Evolutionary conservation across 192 early-diverging fungal species (phyloP).

Genomic region (Rhizoclosmatium sp.): DNA sequence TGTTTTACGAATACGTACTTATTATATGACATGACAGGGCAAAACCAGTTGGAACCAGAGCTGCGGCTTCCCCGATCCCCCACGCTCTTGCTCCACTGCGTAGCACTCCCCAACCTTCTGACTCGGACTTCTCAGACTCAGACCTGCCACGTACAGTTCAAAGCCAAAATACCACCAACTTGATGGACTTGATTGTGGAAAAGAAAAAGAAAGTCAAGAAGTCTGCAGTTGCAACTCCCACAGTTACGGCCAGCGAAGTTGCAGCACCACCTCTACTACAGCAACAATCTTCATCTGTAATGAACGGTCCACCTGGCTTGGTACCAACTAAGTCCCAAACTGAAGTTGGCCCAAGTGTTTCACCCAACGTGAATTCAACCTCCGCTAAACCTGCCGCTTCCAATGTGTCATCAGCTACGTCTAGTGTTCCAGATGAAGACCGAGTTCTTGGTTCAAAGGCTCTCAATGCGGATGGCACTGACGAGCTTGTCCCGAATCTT

Average conservation of each 20-base stretch:
- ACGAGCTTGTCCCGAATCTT: slow-evolving; percentile 32
- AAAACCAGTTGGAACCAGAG: slow-evolving; percentile 48
- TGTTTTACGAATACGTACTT: neutral
- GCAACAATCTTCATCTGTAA: neutral
- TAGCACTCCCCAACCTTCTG: slow-evolving; percentile 20
- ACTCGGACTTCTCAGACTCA: slow-evolving; percentile 41
- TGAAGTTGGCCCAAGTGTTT: neutral
- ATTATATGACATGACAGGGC: slow-evolving; percentile 40
- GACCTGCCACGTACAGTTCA: slow-evolving; percentile 21
- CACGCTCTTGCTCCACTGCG: neutral
- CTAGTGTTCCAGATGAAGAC: slow-evolving; percentile 38
- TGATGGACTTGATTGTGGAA: slow-evolving; percentile 27
- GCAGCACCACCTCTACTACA: neutral
- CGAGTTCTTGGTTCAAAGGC: slow-evolving; percentile 52
- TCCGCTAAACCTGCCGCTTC: neutral
- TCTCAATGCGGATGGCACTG: slow-evolving; percentile 43
- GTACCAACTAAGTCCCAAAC: neutral
- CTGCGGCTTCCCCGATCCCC: slow-evolving; percentile 17
- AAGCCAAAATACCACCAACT: neutral
- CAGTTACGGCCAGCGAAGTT: neutral
- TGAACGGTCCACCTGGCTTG: neutral
- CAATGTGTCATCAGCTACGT: neutral
- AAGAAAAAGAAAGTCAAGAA: slow-evolving; percentile 26
- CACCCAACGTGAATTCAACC: neutral
- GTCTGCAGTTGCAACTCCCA: neutral